Evolutionary conservation across 306 rosid species (phyloP).

Genomic region (Lupinus albus): DNA sequence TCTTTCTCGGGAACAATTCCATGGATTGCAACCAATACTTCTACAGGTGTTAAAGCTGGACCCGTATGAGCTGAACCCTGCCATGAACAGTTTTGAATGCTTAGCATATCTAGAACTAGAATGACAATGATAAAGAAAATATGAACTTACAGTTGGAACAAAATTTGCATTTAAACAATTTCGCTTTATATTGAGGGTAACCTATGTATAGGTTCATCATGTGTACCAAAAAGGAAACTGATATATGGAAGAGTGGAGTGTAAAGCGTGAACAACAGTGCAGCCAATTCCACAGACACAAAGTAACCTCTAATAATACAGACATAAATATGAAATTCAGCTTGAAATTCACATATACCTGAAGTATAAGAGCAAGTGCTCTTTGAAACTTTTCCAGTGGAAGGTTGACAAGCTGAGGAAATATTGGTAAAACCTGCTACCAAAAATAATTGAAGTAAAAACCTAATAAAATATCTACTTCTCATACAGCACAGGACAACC

Average conservation of each 20-base stretch:
- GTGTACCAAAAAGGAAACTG: slow-evolving; percentile 31
- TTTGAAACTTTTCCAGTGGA: slow-evolving; percentile 94
- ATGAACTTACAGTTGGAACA: background rate
- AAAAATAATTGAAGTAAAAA: slow-evolving; percentile 41
- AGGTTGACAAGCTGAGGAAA: slow-evolving; percentile 90
- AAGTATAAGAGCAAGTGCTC: slow-evolving; percentile 90
- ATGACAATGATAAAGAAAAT: slow-evolving; percentile 9
- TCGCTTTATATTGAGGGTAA: slow-evolving; percentile 16
- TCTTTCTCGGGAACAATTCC: slow-evolving; percentile 88
- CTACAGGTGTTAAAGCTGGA: slow-evolving; percentile 92
- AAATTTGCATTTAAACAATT: slow-evolving; percentile 19
- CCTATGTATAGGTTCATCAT: slow-evolving; percentile 23
- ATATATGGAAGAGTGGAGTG: background rate
- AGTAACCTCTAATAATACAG: slow-evolving; percentile 20
- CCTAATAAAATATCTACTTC: background rate
- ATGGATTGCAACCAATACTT: slow-evolving; percentile 97
- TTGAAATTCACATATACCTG: slow-evolving; percentile 67
- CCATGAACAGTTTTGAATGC: slow-evolving; percentile 36
- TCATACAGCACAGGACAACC: slow-evolving; percentile 10
- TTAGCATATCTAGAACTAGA: slow-evolving; percentile 37
- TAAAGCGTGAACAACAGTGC: background rate
- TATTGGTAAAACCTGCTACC: slow-evolving; percentile 87
- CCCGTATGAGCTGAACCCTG: slow-evolving; percentile 99
- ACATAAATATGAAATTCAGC: slow-evolving; percentile 33
- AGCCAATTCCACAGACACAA: slow-evolving; percentile 16